A percentile compares a stretch with the other conserved stretches of the same genome.
Conservation (phyloP, 305 asterid species). For the Petunia hybrid region DNA sequence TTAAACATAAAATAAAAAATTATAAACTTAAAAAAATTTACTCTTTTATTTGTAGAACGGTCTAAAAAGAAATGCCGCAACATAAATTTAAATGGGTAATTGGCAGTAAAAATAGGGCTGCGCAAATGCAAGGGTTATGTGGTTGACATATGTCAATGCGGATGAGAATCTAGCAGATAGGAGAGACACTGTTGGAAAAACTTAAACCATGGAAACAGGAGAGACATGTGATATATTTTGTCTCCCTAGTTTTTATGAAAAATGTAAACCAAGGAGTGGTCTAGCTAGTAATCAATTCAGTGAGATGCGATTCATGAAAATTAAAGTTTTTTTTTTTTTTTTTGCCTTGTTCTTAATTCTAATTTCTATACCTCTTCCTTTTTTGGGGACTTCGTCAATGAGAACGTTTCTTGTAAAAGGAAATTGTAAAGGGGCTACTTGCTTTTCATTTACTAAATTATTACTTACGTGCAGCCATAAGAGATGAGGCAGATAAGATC, state of each 20-base stretch:
- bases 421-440: background rate
- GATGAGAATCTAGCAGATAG: background rate
- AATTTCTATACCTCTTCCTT: background rate
- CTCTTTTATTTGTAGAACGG: no score
- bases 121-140: background rate
- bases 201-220: background rate
- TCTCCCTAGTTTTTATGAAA: background rate
- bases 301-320: no score
- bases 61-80: no score
- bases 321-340: background rate
- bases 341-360: background rate
- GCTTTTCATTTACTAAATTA: background rate
- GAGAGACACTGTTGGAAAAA: background rate
- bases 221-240: background rate
- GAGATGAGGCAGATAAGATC: background rate
- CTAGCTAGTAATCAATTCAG: no score
- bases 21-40: no score
- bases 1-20: no score
- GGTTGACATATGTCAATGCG: background rate
- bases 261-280: no score
- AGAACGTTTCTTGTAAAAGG: background rate
- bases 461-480: background rate
- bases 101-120: background rate
- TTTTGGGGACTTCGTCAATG: background rate
- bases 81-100: background rate